These are phyloP conservation scores for Arachis stenosperma DNA, from an alignment of 306 rosid species.

Conservation along the genomic window DNA sequence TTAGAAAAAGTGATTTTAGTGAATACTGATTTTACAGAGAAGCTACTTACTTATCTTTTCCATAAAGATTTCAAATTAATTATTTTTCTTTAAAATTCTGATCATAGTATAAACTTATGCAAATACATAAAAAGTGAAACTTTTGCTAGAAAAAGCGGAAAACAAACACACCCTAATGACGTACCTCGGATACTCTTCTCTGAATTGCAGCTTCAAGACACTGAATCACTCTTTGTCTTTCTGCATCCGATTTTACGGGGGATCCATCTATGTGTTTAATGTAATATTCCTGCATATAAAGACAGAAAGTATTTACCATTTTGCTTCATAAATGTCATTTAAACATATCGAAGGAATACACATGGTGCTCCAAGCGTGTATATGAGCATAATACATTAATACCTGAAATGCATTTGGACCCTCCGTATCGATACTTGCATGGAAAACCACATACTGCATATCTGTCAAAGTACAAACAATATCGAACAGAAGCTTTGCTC, in stretches of 20 bases:
- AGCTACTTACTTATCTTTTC: no score
- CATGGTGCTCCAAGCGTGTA: neutral
- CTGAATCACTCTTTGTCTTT: slow-evolving; percentile 87
- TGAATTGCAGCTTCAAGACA: slow-evolving; percentile 96
- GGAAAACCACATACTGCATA: slow-evolving; percentile 87
- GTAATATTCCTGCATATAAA: slow-evolving; percentile 75
- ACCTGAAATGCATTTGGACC: slow-evolving; percentile 96
- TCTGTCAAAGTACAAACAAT: slow-evolving; percentile 86
- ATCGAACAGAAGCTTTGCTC: slow-evolving; percentile 83
- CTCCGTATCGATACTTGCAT: slow-evolving; percentile 77
- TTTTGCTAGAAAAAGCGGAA: slow-evolving; percentile 12
- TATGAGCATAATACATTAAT: slow-evolving; percentile 33
- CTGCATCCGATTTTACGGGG: slow-evolving; percentile 96
- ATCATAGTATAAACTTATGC: no score
- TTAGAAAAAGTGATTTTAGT: no score
- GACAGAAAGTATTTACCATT: slow-evolving; percentile 38
- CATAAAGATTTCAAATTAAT: no score
- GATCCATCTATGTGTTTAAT: slow-evolving; percentile 93
- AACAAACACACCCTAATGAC: slow-evolving; percentile 18
- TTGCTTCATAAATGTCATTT: neutral
- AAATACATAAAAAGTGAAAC: neutral
- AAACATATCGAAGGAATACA: slow-evolving; percentile 22
- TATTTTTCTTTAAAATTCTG: no score
- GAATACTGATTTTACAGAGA: no score
- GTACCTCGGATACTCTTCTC: slow-evolving; percentile 97